Percentiles rank a stretch among this genome's conserved stretches.
Conservation (phyloP, 2,329 filamentous ascomycete species). For the Metarhizium sp. region DNA sequence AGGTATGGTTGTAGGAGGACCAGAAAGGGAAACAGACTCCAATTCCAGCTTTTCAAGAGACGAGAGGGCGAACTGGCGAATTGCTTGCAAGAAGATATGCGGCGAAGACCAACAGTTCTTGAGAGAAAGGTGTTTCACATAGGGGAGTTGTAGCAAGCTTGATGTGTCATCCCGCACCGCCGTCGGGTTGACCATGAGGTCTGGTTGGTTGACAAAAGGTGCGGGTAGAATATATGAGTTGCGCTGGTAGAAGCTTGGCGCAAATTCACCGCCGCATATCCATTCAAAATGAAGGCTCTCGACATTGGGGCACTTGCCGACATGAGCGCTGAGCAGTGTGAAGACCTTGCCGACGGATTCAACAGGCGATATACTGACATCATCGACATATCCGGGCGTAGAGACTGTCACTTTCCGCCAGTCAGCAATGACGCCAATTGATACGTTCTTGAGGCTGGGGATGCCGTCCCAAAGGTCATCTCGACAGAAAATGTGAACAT, state of each 20-base stretch:
- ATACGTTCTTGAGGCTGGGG: slow-evolving; percentile 42
- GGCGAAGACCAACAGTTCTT: slow-evolving; percentile 63
- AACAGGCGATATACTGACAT: slow-evolving; percentile 38
- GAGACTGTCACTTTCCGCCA: slow-evolving; percentile 52
- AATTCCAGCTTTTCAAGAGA: slow-evolving; percentile 46
- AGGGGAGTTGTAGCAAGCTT: slow-evolving; percentile 41
- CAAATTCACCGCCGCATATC: slow-evolving; percentile 58
- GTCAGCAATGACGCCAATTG: slow-evolving; percentile 53
- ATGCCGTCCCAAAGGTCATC: slow-evolving; percentile 54
- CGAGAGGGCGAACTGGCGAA: slow-evolving; percentile 35
- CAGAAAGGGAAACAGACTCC: slow-evolving; percentile 56
- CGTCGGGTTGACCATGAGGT: slow-evolving; percentile 19
- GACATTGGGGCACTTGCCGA: slow-evolving; percentile 40
- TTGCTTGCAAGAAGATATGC: slow-evolving; percentile 41
- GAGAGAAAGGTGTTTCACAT: slow-evolving; percentile 49
- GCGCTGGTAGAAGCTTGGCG: slow-evolving; percentile 49
- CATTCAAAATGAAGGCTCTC: slow-evolving; percentile 56
- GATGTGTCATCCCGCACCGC: slow-evolving; percentile 22
- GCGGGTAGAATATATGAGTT: slow-evolving; percentile 55
- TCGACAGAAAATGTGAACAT: slow-evolving; percentile 45
- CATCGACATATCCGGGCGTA: slow-evolving; percentile 39
- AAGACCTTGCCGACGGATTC: slow-evolving; percentile 42
- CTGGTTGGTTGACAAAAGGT: slow-evolving; percentile 34
- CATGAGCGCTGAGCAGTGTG: slow-evolving; percentile 38
- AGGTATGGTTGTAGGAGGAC: slow-evolving; percentile 23